Base-by-base conservation (phyloP, 148 eudicot species). In the Gaultheria prostrata region DNA sequence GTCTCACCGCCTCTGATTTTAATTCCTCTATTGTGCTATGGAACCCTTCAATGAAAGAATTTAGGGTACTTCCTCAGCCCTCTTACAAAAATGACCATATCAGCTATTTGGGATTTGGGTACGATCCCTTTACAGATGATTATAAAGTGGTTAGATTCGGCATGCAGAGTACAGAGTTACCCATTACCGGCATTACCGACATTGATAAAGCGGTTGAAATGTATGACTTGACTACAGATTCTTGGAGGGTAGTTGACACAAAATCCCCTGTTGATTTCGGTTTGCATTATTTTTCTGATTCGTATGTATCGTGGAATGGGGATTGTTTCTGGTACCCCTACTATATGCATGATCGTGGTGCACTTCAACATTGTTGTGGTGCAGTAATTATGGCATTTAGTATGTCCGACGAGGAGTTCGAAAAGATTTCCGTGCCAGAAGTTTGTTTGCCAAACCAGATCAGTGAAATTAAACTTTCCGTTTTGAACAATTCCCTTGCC, bases 131-230 rank as follows among this genome's bases (percentile, higher is more conserved):
- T 21, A 20, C 0, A 3, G 8, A 59, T 59, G 67, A n/a, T 59
- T 59, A 59, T 59, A 20, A n/a, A n/a, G 67, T 59, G 67, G 67
- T 59, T 59, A 59, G 7, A 6, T 59, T 59, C 1, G 67, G 28
- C 2, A 21, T 1, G 2, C 3, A 1, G 10, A n/a, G 2, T 21
- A 2, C 12, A 5, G 0, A 0, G 21, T 6, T 6, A 6, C 21
- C 0, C 28, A 21, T 1, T 59, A 9, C n/a, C n/a, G n/a, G n/a
- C n/a, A n/a, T n/a, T n/a, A n/a, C n/a, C n/a, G n/a, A n/a, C 2
- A 8, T n/a, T n/a, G 11, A 59, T n/a, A 8, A 59, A 59, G 1
- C 3, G 8, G 24, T 59, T 59, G 28, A n/a, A 59, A 59, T 20
- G n/a, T 59, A 59, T 9, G 26, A 59, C 10, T n/a, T 59, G 67